Base-by-base conservation (phyloP, 2,329 filamentous ascomycete species). In the Arachnomyces sp. region DNA sequence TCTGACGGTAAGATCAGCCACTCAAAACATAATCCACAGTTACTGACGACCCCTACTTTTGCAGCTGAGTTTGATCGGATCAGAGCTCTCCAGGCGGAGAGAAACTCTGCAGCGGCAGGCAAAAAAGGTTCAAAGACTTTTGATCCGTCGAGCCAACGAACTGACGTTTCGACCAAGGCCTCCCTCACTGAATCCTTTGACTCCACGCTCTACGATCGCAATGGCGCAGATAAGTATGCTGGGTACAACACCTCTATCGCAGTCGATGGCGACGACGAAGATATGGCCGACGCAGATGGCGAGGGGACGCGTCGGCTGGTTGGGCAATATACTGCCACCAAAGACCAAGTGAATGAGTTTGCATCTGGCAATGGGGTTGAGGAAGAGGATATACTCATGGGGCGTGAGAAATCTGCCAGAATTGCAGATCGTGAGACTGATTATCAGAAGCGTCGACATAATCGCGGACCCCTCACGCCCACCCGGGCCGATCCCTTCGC, bases 341-440 rank as follows among this genome's bases (percentile, higher is more conserved):
- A 79, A 52, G 81, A 85, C 37, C 87, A 95, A 67, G 89, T 98
- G 59, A 86, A 95, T 60, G 92, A 98, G 66, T 94, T 95, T 66
- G 82, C 90, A 16, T 80, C 78, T 39, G 89, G 89, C 40, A 74
- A 75, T 46, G 89, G 86, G 32, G 86, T 90, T 17, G 90, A 94
- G 60, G 90, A 95, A 66, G 87, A 90, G 44, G 93, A 98, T 56
- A 82, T 90, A 5, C 72, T 98, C 47, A 75, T 88, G 37, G 85
- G 84, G 33, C 79, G 82, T 52, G 92, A 96, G 71, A 86, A 90
- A 67, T 86, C 87, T 61, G 88, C 84, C 43, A 82, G 90, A 54
- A 96, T 98, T 57, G 74, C 82, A 45, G 90, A 93, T 59, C 84
- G 92, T 55, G 90, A 96, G 71, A 93, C 88, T 48, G 90, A 96